phyloP scores from a whole-genome alignment of 805 yeast species.

The Candida methanosorbosa region DNA sequence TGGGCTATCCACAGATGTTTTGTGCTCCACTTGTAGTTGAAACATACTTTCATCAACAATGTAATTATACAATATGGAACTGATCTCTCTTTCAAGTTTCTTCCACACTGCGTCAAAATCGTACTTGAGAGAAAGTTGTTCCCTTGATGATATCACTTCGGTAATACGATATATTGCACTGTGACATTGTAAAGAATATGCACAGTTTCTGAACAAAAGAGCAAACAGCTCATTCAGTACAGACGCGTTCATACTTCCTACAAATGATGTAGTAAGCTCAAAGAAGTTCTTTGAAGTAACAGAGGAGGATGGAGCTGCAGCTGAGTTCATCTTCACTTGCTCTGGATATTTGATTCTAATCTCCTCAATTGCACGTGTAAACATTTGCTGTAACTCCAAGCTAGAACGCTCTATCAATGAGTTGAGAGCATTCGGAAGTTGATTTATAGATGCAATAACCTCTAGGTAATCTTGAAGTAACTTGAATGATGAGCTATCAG shows the following conservation, averaged over 20 bases:
- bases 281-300: not conserved
- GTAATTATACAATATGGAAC: conserved; percentile 28
- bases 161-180: conserved; percentile 55
- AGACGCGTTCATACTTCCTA: conserved; percentile 41
- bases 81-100: conserved; percentile 31
- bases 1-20: not conserved
- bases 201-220: conserved; percentile 53
- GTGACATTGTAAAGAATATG: conserved; percentile 62
- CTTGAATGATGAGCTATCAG: conserved; percentile 14
- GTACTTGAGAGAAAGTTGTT: conserved; percentile 6
- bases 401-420: conserved; percentile 45
- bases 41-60: conserved; percentile 22
- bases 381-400: conserved; percentile 55
- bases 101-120: conserved; percentile 30
- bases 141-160: conserved; percentile 16
- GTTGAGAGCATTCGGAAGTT: conserved; percentile 49
- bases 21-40: not conserved
- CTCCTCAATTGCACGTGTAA: conserved; percentile 57
- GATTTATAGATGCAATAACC: conserved; percentile 37
- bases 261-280: conserved; percentile 12
- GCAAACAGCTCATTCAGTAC: conserved; percentile 66
- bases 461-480: conserved; percentile 11
- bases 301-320: not conserved
- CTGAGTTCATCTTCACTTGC: conserved; percentile 15
- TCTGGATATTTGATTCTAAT: conserved; percentile 44